Percentiles rank a stretch among this genome's conserved stretches.
Evolutionary conservation across 2,329 filamentous ascomycete species (phyloP).

Genomic region (Sarocladiaceae sp.): DNA sequence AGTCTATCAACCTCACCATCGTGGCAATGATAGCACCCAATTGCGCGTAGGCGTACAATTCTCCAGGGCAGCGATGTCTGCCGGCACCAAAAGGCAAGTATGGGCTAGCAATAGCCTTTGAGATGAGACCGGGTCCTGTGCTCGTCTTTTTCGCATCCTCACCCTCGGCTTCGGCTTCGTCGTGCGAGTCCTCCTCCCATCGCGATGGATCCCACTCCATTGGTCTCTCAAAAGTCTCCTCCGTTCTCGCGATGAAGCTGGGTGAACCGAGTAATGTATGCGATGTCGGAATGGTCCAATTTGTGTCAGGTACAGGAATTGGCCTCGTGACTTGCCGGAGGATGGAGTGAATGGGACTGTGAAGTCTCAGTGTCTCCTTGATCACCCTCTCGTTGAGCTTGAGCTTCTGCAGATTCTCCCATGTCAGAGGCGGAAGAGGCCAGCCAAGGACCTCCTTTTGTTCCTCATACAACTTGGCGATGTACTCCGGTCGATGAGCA

Average conservation of each 20-base stretch:
- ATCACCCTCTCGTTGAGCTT: conserved; percentile 4
- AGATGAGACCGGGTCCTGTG: background rate
- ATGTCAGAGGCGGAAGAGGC: background rate
- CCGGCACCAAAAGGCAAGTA: conserved; percentile 1
- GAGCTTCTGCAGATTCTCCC: conserved; percentile 3
- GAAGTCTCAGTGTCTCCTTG: conserved; percentile 1
- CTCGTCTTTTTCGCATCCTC: background rate
- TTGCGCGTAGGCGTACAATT: background rate
- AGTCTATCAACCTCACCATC: conserved; percentile 5
- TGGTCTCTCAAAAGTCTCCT: background rate
- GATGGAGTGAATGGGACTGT: conserved; percentile 4
- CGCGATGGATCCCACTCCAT: background rate
- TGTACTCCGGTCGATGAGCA: background rate
- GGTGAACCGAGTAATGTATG: background rate
- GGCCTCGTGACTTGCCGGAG: conserved; percentile 1
- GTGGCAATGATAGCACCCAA: conserved; percentile 3
- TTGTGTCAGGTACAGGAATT: background rate
- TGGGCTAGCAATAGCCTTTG: background rate
- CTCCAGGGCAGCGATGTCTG: conserved; percentile 1
- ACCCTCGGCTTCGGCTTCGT: background rate
- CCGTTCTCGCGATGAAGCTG: conserved; percentile 4
- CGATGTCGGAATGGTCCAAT: background rate
- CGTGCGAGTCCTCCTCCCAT: background rate
- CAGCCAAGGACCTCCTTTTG: conserved; percentile 6
- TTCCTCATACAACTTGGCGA: background rate